Evolutionary conservation across 2,329 filamentous ascomycete genomes (phyloP).

Genomic region (Clonostachys byssicola): DNA sequence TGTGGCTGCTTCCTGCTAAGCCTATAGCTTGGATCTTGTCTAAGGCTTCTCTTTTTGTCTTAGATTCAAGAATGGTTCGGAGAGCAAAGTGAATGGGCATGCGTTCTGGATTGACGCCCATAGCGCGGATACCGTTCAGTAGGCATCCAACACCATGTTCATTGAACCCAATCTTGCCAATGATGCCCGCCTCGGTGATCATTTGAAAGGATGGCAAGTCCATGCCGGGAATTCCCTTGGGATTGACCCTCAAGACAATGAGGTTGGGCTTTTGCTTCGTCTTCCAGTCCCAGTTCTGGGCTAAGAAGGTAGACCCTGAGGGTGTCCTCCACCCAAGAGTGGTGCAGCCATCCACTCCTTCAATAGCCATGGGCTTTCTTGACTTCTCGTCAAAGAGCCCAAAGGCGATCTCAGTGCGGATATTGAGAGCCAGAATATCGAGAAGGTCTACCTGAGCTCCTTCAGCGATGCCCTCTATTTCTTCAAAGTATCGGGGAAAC

Average conservation of each 20-base stretch:
- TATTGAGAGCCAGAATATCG: conserved; percentile 54
- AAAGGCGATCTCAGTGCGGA: conserved; percentile 53
- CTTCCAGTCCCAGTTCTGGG: conserved; percentile 61
- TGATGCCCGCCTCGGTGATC: conserved; percentile 56
- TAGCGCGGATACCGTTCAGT: conserved; percentile 57
- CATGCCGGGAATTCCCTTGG: conserved; percentile 15
- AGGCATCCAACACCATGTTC: conserved; percentile 52
- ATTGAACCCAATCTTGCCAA: conserved; percentile 66
- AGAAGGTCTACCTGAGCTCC: conserved; percentile 38
- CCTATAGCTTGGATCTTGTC: conserved; percentile 1
- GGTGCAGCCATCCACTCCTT: conserved; percentile 48
- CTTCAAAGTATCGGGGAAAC: conserved; percentile 13
- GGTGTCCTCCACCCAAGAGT: conserved; percentile 37
- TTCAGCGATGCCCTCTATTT: conserved; percentile 48
- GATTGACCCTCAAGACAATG: conserved; percentile 38
- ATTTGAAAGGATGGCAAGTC: conserved; percentile 41
- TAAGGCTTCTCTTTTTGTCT: conserved; percentile 14
- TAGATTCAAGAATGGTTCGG: conserved; percentile 49
- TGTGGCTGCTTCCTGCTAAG: conserved; percentile 5
- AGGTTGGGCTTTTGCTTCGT: conserved; percentile 49
- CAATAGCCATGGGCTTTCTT: conserved; percentile 1
- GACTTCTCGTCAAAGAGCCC: conserved; percentile 36
- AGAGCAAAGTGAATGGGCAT: conserved; percentile 60
- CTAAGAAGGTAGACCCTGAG: conserved; percentile 26
- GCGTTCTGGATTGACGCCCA: conserved; percentile 43